Conservation (phyloP, 2,329 filamentous ascomycete species). For the Colletotrichum shisoi region DNA sequence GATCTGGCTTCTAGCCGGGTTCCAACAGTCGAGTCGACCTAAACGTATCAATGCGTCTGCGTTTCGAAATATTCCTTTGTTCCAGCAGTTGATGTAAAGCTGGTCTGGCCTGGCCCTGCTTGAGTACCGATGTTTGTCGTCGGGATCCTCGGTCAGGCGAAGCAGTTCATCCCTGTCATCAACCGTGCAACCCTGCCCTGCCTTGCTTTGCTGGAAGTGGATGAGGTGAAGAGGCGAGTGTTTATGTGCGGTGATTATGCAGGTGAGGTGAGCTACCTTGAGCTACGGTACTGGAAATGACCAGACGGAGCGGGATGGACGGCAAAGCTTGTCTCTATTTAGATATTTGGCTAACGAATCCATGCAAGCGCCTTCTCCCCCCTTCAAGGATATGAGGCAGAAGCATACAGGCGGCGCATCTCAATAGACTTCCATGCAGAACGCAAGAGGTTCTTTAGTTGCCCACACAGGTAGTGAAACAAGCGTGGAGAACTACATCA, state of each 20-base stretch:
- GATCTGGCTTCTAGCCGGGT: neutral
- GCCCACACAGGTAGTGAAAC: slow-evolving; percentile 18
- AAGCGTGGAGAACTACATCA: slow-evolving; percentile 9
- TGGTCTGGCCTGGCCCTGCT: neutral
- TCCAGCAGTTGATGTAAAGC: slow-evolving; percentile 1
- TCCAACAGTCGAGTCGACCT: neutral
- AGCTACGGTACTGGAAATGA: slow-evolving; percentile 10
- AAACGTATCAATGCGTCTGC: neutral
- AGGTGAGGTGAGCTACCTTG: slow-evolving; percentile 2
- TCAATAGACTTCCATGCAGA: slow-evolving; percentile 11
- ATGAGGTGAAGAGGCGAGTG: slow-evolving; percentile 15
- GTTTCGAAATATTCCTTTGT: neutral
- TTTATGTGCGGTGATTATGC: slow-evolving; percentile 5
- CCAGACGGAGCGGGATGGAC: neutral
- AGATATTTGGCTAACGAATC: slow-evolving; percentile 29
- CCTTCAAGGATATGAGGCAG: neutral
- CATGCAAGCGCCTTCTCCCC: neutral
- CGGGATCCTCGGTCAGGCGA: slow-evolving; percentile 36
- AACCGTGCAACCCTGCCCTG: slow-evolving; percentile 3
- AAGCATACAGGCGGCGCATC: slow-evolving; percentile 18
- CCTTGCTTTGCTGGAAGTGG: slow-evolving; percentile 6
- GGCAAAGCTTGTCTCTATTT: slow-evolving; percentile 11
- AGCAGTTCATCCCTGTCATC: slow-evolving; percentile 21
- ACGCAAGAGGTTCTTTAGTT: slow-evolving; percentile 7
- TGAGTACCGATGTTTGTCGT: slow-evolving; percentile 3